Evolutionary conservation across 2,329 filamentous ascomycete species (phyloP), one percentile per base, ranked within the genome.

Genomic region (Ophiocordyceps sinensis): DNA sequence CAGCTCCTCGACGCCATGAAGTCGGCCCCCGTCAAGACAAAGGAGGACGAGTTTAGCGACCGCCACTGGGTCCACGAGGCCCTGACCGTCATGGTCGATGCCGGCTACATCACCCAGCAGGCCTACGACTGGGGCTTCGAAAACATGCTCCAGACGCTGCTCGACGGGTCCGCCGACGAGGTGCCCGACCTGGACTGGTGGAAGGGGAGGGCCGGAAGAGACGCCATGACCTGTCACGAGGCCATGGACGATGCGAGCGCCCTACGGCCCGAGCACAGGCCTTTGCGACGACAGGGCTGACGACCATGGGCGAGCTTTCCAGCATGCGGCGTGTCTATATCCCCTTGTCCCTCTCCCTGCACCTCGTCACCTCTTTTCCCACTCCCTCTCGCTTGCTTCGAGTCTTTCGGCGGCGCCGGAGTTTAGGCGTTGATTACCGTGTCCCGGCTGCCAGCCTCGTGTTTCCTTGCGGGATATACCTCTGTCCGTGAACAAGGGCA

Each of bases 151-250:
- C 42, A 45, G 36, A 43, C 40, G 15, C 37, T 49, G 32, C 44
- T 49, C 35, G 41, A 46, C 15, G 44, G 45, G 23, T 47, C 44
- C n/a, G 42, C 43, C 3, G 46, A 48, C 28, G 46, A 48, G 40
- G 21, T 43, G 1, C 38, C 35, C 14, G 41, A 39, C 37, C 37
- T 43, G 15, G 41, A 37, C 5, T 43, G 41, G 37, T 43, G 39
- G 37, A 10, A 17, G 9, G 14, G 17, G 8, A 15, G n/a, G 31
- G 19, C 19, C 4, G 19, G 23, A 26, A 26, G 23, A 26, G 23
- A 26, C 23, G 23, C 9, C 23, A 26, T 26, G 23, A 26, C 9
- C 23, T 26, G 9, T 26, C 23, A 26, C 9, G 23, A 26, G 3
- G 23, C 23, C 23, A 26, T 26, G 23, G 23, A 26, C 23, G 23